Evolutionary conservation across 257 asterid genomes (phyloP).

Genomic region (Apocynum venetum): DNA sequence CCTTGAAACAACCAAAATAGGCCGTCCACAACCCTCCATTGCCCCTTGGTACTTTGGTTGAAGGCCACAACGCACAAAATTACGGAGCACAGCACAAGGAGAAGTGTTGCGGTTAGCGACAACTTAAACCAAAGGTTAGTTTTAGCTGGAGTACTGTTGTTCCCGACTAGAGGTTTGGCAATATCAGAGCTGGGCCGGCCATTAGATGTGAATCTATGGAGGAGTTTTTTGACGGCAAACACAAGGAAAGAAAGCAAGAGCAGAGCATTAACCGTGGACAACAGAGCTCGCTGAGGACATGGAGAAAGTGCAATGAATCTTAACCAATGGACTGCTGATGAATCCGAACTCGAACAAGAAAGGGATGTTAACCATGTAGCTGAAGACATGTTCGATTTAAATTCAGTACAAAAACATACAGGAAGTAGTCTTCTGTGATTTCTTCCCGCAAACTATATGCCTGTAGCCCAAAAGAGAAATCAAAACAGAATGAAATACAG

Average conservation of each 20-base stretch:
- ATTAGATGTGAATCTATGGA: conserved; percentile 32
- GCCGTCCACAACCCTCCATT: conserved; percentile 54
- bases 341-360: conserved; percentile 54
- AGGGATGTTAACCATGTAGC: conserved; percentile 63
- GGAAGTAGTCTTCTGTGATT: neutral
- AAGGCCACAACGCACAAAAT: conserved; percentile 44
- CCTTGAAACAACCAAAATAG: conserved; percentile 66
- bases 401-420: conserved; percentile 1
- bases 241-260: conserved; percentile 38
- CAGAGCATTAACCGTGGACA: conserved; percentile 47
- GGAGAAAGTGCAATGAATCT: conserved; percentile 81
- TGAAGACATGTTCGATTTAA: conserved; percentile 17
- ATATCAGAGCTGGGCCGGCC: conserved; percentile 32
- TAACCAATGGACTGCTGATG: conserved; percentile 46
- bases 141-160: conserved; percentile 27
- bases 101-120: conserved; percentile 32
- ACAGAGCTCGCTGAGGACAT: conserved; percentile 70
- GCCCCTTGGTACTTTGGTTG: conserved; percentile 4
- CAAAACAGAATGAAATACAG: neutral
- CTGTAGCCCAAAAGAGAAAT: neutral
- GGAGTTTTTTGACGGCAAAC: conserved; percentile 49
- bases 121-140: conserved; percentile 52
- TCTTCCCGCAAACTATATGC: neutral
- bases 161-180: conserved; percentile 45
- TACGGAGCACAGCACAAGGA: conserved; percentile 35